Evolutionary conservation across 495 filamentous ascomycete species (phyloP).

Genomic region (Tirmania nivea): DNA sequence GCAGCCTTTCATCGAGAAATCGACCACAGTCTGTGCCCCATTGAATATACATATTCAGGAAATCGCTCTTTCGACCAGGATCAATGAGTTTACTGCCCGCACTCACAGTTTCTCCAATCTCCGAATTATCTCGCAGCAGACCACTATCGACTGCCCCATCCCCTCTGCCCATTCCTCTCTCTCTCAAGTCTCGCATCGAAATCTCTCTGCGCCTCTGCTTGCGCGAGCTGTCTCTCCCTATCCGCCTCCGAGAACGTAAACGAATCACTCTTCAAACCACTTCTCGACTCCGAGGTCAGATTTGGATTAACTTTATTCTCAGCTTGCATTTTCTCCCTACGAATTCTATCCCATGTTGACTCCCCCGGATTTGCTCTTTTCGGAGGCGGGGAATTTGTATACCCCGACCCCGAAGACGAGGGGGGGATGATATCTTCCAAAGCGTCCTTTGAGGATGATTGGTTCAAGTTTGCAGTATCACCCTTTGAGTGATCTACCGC

Average conservation of each 20-base stretch:
- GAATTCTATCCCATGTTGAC: background rate
- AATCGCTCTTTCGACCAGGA: no score
- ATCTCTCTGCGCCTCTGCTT: constrained; percentile 29
- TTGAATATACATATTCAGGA: no score
- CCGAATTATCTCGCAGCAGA: no score
- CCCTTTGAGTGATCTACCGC: background rate
- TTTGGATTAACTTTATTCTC: background rate
- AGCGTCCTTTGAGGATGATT: background rate
- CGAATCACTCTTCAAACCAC: constrained; percentile 18
- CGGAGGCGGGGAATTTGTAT: background rate
- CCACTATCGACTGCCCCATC: no score
- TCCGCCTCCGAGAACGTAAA: constrained; percentile 25
- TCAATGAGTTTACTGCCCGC: no score
- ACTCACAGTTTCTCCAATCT: no score
- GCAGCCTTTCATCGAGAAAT: no score
- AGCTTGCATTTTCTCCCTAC: background rate
- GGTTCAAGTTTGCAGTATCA: background rate
- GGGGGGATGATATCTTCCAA: background rate
- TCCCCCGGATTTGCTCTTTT: background rate
- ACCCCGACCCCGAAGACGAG: background rate
- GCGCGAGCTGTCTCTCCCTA: constrained; percentile 24
- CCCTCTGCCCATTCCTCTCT: constrained; percentile 21
- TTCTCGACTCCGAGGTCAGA: background rate
- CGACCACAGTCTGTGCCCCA: no score
- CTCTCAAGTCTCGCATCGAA: constrained; percentile 31